Evolutionary conservation across 1,139 yeast genomes (phyloP).

Genomic region (Keqinozyma sinolaborantium): DNA sequence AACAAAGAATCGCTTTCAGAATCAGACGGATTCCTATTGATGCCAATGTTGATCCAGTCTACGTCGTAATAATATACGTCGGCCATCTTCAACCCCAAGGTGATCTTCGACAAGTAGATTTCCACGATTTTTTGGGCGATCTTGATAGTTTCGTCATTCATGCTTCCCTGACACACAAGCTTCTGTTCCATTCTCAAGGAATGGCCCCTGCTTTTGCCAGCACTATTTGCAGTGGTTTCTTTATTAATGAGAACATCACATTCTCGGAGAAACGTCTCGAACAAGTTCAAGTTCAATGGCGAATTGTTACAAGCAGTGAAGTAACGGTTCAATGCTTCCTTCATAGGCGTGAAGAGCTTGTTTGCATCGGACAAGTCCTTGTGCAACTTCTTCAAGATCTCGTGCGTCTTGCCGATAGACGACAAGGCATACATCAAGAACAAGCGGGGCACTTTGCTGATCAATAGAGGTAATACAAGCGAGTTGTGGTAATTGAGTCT

Average conservation of each 20-base stretch:
- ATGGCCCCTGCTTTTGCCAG: constrained; percentile 26
- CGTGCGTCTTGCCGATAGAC: constrained; percentile 66
- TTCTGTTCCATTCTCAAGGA: constrained; percentile 57
- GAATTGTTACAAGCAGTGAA: constrained; percentile 50
- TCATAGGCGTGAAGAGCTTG: constrained; percentile 48
- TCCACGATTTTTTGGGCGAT: constrained; percentile 29
- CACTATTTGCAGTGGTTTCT: constrained; percentile 21
- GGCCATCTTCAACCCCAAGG: constrained; percentile 40
- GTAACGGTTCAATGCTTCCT: constrained; percentile 51
- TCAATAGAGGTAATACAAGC: constrained; percentile 47
- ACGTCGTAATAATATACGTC: constrained; percentile 66
- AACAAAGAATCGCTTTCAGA: no score
- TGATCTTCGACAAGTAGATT: constrained; percentile 28
- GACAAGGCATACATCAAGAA: constrained; percentile 67
- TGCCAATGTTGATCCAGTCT: constrained; percentile 61
- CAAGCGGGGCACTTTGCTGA: constrained; percentile 70
- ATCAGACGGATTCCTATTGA: no score
- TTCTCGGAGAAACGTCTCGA: constrained; percentile 63
- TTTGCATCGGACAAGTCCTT: constrained; percentile 39
- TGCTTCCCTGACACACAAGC: constrained; percentile 59
- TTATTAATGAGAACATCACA: constrained; percentile 33
- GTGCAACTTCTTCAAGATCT: constrained; percentile 46
- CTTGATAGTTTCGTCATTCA: constrained; percentile 44
- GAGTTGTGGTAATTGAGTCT: constrained; percentile 27
- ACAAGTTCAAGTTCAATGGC: constrained; percentile 55